Base-by-base conservation (phyloP, 2,329 filamentous ascomycete species). In the Sclerotinia subarctica region DNA sequence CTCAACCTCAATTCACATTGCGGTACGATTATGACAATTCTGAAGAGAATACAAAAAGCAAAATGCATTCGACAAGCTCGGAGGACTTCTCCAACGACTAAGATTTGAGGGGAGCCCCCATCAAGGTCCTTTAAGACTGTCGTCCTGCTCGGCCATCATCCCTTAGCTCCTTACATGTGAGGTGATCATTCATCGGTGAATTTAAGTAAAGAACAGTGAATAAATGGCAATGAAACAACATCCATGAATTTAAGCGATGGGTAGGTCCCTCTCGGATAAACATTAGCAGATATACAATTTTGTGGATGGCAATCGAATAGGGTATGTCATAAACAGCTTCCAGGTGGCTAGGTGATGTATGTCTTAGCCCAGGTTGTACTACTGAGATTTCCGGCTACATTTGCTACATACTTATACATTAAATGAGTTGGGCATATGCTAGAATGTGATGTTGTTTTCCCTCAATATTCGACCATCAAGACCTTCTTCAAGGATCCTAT, bases 401-500 rank as follows among this genome's bases (percentile, higher is more conserved):
- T 46, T 59, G 29, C n/a, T 15, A 38, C 21, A 60, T 52, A 51
- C 44, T 63, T 26, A 56, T 57, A 65, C 44, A 68, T 38, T 49
- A 42, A 68, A 54, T 69, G 67, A 72, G 67, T 38, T 68, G 69
- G 72, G 71, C 70, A 69, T 73, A 72, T 64, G 52, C 52, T 38
- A 67, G 17, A 26, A 26, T 51, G 17, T 29, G 3, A 59, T 21
- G 42, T 21, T 64, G 6, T 56, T 19, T 42, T 24, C 47, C 52
- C 35, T 69, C 68, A 77, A 70, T 70, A 75, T 74, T 89, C 84
- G 63, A 80, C 79, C 67, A 80, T 79, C 71, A 95, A 78, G 56
- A 92, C 80, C 82, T 90, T 91, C 82, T 94, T 94, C 80, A 96
- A 79, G 52, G 71, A 80, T 1, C 79, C 86, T 78, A 90, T 92